Base-by-base conservation (phyloP, 2,329 filamentous ascomycete species). In the Thyridium curvatum region DNA sequence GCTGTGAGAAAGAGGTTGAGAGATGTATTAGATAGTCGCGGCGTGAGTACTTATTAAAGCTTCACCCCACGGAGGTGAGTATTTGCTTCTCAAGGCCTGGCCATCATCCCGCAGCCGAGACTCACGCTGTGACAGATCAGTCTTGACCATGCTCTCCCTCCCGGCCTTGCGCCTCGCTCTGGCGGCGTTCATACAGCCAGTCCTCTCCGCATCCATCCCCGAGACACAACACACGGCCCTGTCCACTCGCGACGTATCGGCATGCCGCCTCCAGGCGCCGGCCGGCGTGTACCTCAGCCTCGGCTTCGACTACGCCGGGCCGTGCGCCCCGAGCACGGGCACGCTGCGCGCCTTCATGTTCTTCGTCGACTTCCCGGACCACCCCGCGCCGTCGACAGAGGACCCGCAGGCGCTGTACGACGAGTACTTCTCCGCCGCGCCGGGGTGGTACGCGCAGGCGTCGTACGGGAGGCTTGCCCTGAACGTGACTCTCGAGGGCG, bases 301-400 rank as follows among this genome's bases (percentile, higher is more conserved):
- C 3, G 59, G 59, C 0, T 60, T 60, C 42, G 50, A 48, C 7
- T 51, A 46, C 39, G 37, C 48, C 8, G 21, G 44, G 9, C 48
- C 58, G 39, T 63, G 58, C 39, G 55, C 56, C 2, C 50, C 59
- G 1, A 55, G 53, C 38, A 52, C 46, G 1, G 60, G 60, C 8
- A 51, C 50, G 0, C 44, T 61, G 2, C 46, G 39, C 9, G 56
- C 50, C 13, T 54, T 49, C 39, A 61, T 64, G 59, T 47, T 64
- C 26, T 64, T 64, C 41, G 49, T 64, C 38, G 60, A 64, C 46
- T 63, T 61, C 35, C 40, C 46, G 2, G 59, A 62, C 9, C 34
- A 41, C n/a, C 31, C 39, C 4, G 47, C 49, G 9, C 45, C 38
- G 15, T 45, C 50, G 21, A 44, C 37, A 2, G 47, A 52, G n/a